These are phyloP conservation scores for Cyberlindnera petersonii DNA, from an alignment of 805 yeast species.

Conservation along the genomic window DNA sequence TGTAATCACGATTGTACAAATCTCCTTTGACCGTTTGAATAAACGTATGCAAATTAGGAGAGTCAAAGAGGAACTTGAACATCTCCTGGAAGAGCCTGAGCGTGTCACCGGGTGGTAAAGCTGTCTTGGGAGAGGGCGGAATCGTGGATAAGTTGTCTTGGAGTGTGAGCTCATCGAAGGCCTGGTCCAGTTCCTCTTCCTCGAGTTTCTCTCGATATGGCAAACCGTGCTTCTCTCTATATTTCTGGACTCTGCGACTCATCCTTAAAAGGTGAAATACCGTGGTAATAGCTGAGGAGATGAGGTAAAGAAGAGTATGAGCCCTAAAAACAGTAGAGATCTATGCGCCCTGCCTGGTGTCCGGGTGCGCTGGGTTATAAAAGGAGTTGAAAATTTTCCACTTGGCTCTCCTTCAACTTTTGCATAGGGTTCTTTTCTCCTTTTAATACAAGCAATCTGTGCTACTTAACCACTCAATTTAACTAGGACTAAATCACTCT, in stretches of 20 bases:
- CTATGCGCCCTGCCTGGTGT: constrained; percentile 7
- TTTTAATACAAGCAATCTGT: constrained; percentile 42
- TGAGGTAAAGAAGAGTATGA: not conserved
- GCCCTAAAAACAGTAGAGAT: constrained; percentile 3
- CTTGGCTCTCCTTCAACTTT: not conserved
- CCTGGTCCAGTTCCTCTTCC: constrained; percentile 3
- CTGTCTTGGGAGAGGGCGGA: constrained; percentile 18
- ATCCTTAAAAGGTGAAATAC: constrained; percentile 7
- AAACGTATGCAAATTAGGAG: constrained; percentile 29
- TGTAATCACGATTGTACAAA: constrained; percentile 66
- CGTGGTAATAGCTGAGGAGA: not conserved
- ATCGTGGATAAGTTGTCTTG: constrained; percentile 12
- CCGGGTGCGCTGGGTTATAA: constrained; percentile 9
- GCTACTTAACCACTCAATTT: constrained; percentile 44
- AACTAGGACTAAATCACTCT: constrained; percentile 22
- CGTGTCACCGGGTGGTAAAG: constrained; percentile 24
- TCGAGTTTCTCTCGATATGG: constrained; percentile 7
- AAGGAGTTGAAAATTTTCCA: constrained; percentile 13
- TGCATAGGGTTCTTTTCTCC: too few species aligned
- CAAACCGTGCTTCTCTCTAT: constrained; percentile 12
- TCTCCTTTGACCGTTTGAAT: constrained; percentile 70
- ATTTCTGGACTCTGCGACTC: constrained; percentile 25
- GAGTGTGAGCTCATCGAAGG: constrained; percentile 2
- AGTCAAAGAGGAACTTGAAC: constrained; percentile 22
- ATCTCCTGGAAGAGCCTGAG: constrained; percentile 22